phyloP scores from a whole-genome alignment of 2,329 filamentous ascomycete genomes.

The Xylaria multiplex region DNA sequence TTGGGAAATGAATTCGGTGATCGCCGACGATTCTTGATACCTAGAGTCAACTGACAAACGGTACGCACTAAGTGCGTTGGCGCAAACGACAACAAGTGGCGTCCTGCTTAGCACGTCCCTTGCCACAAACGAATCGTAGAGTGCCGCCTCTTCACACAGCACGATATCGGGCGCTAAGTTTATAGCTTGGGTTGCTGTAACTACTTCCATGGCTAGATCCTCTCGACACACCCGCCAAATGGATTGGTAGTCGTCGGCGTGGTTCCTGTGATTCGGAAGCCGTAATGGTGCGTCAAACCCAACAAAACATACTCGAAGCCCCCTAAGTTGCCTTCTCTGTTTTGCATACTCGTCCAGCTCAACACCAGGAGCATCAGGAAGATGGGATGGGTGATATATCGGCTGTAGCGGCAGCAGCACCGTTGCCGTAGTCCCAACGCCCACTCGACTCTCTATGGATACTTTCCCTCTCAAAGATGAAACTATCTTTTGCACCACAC shows the following conservation, averaged over 20 bases:
- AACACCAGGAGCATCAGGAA: background rate
- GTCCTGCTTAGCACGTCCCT: slow-evolving; percentile 35
- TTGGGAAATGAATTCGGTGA: slow-evolving; percentile 53
- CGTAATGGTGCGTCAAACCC: slow-evolving; percentile 25
- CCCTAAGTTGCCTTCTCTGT: slow-evolving; percentile 26
- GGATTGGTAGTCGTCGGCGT: slow-evolving; percentile 23
- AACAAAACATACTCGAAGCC: slow-evolving; percentile 30
- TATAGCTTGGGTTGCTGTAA: slow-evolving; percentile 17
- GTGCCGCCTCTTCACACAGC: slow-evolving; percentile 39
- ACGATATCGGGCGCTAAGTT: slow-evolving; percentile 40
- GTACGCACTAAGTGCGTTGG: slow-evolving; percentile 48
- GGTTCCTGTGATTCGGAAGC: slow-evolving; percentile 14
- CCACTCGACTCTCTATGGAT: slow-evolving; percentile 37
- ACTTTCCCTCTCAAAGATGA: slow-evolving; percentile 37
- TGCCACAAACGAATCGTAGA: slow-evolving; percentile 27
- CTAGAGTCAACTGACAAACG: slow-evolving; percentile 29
- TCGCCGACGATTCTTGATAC: slow-evolving; percentile 31
- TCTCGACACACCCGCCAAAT: slow-evolving; percentile 30
- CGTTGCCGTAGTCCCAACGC: slow-evolving; percentile 44
- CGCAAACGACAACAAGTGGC: slow-evolving; percentile 49
- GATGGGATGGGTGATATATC: slow-evolving; percentile 46
- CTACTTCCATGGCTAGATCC: slow-evolving; percentile 30
- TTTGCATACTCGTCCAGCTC: slow-evolving; percentile 26
- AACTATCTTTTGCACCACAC: slow-evolving; percentile 68
- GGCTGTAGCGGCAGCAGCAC: slow-evolving; percentile 42